These are phyloP conservation scores for Aquanectria penicillioides DNA, from an alignment of 2,329 filamentous ascomycete species.

Conservation along the genomic window DNA sequence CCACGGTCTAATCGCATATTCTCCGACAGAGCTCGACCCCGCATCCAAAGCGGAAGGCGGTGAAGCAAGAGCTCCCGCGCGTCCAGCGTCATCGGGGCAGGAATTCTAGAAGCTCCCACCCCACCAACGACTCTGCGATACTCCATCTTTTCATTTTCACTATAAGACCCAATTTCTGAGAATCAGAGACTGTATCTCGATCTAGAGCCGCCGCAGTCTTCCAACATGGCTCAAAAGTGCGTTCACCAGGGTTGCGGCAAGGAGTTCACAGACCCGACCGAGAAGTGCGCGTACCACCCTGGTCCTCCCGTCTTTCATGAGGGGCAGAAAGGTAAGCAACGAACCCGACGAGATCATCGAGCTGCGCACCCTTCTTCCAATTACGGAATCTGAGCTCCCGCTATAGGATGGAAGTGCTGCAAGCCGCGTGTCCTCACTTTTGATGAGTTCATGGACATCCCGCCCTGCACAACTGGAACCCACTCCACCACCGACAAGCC, in stretches of 20 bases:
- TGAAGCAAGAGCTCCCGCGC: slow-evolving; percentile 35
- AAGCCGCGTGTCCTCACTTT: slow-evolving; percentile 96
- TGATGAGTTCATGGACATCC: slow-evolving; percentile 94
- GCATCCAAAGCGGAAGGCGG: slow-evolving; percentile 50
- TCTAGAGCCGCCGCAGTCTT: neutral
- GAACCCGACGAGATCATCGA: neutral
- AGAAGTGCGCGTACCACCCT: slow-evolving; percentile 91
- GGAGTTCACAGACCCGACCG: slow-evolving; percentile 81
- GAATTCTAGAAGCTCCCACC: slow-evolving; percentile 55
- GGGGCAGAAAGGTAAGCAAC: slow-evolving; percentile 87
- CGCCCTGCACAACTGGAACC: slow-evolving; percentile 91
- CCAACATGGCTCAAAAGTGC: slow-evolving; percentile 81
- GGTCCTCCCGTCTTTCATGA: slow-evolving; percentile 96
- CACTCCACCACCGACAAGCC: slow-evolving; percentile 87
- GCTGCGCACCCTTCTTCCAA: neutral
- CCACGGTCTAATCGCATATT: slow-evolving; percentile 23
- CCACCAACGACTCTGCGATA: slow-evolving; percentile 35
- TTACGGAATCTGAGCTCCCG: slow-evolving; percentile 23
- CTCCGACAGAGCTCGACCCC: slow-evolving; percentile 33
- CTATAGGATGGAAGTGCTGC: slow-evolving; percentile 96
- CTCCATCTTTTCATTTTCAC: slow-evolving; percentile 19
- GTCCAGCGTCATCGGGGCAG: slow-evolving; percentile 40
- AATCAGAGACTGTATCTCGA: slow-evolving; percentile 14
- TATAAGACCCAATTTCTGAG: slow-evolving; percentile 12
- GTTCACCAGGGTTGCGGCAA: slow-evolving; percentile 97